Evolutionary conservation across 805 yeast species (phyloP).

Genomic region (Sporopachydermia lactativora): DNA sequence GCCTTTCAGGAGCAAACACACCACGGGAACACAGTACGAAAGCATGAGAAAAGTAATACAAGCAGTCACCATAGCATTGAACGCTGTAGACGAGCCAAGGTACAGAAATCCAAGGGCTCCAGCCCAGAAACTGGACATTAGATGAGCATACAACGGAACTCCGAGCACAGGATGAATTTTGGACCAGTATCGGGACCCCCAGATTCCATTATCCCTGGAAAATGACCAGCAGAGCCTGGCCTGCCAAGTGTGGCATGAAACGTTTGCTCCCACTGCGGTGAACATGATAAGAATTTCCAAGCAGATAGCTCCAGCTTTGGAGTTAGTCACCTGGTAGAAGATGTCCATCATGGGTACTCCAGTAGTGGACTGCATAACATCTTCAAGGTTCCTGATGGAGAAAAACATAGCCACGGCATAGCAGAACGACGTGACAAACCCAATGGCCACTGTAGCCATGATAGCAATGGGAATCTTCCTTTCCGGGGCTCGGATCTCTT

Average conservation of each 20-base stretch:
- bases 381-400: constrained; percentile 37
- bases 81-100: constrained; percentile 54
- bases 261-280: constrained; percentile 44
- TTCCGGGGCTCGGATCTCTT: constrained; percentile 45
- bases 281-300: constrained; percentile 34
- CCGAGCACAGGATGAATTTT: constrained; percentile 31
- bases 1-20: constrained; percentile 32
- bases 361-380: constrained; percentile 32
- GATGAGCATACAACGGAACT: constrained; percentile 46
- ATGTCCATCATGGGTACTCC: constrained; percentile 55
- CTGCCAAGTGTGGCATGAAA: constrained; percentile 55
- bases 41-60: constrained; percentile 44
- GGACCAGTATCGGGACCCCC: constrained; percentile 38
- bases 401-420: constrained; percentile 46
- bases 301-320: constrained; percentile 37
- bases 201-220: constrained; percentile 50
- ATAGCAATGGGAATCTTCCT: constrained; percentile 48
- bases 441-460: constrained; percentile 48
- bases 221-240: constrained; percentile 57
- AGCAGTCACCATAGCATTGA: constrained; percentile 48
- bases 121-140: constrained; percentile 37
- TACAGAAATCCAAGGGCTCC: constrained; percentile 46
- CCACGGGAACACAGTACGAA: constrained; percentile 43
- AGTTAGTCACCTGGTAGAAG: constrained; percentile 40
- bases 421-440: constrained; percentile 42